A percentile compares a stretch with the other conserved stretches of the same genome.
phyloP scores from a whole-genome alignment of 192 early-diverging fungal genomes.

The Backusella tarrabulga region DNA sequence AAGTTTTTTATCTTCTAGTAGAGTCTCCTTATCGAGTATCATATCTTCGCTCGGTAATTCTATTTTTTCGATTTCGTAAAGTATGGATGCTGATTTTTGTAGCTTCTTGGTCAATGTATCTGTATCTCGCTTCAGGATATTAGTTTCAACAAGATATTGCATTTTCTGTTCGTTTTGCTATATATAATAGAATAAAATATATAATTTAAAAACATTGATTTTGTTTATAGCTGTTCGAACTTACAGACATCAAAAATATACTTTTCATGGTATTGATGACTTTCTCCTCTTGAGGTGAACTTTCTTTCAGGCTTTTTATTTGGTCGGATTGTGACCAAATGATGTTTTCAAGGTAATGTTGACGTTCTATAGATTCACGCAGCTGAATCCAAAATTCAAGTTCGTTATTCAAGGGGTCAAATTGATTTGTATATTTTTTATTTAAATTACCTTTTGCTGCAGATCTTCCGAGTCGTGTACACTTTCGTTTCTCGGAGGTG shows the following conservation, averaged over 20 bases:
- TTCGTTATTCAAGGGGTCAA: slow-evolving; percentile 9
- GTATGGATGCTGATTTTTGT: slow-evolving; percentile 13
- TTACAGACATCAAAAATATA: slow-evolving; percentile 22
- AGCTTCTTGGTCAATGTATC: slow-evolving; percentile 25
- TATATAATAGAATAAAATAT: neutral
- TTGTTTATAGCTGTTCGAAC: neutral
- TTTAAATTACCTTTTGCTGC: slow-evolving; percentile 19
- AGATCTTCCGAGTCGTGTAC: slow-evolving; percentile 16
- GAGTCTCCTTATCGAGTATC: slow-evolving; percentile 9
- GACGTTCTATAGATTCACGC: slow-evolving; percentile 19
- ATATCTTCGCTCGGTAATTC: slow-evolving; percentile 20
- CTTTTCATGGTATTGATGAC: slow-evolving; percentile 24
- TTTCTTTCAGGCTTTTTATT: slow-evolving; percentile 10
- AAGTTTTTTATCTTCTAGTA: slow-evolving; percentile 18
- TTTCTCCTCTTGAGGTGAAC: neutral
- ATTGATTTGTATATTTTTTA: slow-evolving; percentile 1
- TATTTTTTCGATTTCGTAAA: slow-evolving; percentile 25
- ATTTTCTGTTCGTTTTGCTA: slow-evolving; percentile 36
- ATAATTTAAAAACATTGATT: neutral
- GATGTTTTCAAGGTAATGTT: slow-evolving; percentile 14
- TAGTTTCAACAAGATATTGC: slow-evolving; percentile 30
- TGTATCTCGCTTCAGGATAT: slow-evolving; percentile 34
- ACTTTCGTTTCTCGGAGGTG: neutral
- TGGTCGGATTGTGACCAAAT: slow-evolving; percentile 24
- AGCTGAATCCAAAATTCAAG: slow-evolving; percentile 15